A percentile compares a stretch with the other conserved stretches of the same genome.
Conservation (phyloP, 768 basidiomycete genomes). For the Tulasnella sp. region DNA sequence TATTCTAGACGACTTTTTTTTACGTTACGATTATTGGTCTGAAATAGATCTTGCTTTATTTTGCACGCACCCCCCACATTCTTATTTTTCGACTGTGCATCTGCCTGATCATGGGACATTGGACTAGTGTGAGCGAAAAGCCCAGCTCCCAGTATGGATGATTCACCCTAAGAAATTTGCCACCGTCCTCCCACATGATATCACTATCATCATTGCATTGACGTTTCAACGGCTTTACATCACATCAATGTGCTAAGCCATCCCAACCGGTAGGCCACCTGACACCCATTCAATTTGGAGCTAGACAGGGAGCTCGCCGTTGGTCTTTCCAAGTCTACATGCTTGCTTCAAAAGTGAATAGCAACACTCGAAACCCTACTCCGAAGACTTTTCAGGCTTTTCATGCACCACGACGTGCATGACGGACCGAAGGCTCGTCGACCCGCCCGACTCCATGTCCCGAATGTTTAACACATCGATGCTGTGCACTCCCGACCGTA, state of each 20-base stretch:
- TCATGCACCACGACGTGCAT: conserved; percentile 74
- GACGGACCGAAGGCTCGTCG: conserved; percentile 74
- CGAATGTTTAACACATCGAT: conserved; percentile 68
- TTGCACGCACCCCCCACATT: not conserved
- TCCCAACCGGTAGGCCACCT: too few species aligned
- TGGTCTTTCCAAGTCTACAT: not conserved
- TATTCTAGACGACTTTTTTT: conserved; percentile 39
- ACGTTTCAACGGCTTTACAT: not conserved
- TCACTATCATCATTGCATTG: not conserved
- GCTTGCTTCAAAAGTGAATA: not conserved
- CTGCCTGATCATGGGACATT: not conserved
- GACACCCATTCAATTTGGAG: not conserved
- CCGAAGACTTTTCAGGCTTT: conserved; percentile 37
- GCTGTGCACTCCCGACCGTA: conserved; percentile 73
- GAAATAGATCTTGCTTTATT: not conserved
- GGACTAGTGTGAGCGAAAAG: not conserved
- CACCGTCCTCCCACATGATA: not conserved
- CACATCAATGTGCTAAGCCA: not conserved
- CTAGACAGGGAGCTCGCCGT: not conserved
- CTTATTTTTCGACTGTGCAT: not conserved
- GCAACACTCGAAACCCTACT: not conserved
- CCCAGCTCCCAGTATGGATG: not conserved
- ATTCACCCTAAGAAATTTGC: too few species aligned
- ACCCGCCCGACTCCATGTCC: conserved; percentile 67
- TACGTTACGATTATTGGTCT: not conserved